phyloP scores from a whole-genome alignment of 352 stramenopile genomes.

The Phytophthora litchii region DNA sequence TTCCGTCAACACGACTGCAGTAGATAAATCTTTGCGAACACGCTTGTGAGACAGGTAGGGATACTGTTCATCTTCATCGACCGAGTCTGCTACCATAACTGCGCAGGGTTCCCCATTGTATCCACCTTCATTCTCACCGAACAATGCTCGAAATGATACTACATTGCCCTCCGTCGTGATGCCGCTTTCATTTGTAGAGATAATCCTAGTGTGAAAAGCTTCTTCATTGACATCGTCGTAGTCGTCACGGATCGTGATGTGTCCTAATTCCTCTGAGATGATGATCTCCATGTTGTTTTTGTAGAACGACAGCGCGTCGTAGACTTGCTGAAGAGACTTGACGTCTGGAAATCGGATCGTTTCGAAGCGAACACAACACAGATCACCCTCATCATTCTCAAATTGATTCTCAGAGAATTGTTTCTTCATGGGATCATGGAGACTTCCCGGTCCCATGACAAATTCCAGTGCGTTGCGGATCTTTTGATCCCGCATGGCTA shows the following conservation, averaged over 20 bases:
- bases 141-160: slow-evolving; percentile 30
- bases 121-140: slow-evolving; percentile 17
- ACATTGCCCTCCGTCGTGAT: slow-evolving; percentile 39
- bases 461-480: slow-evolving; percentile 32
- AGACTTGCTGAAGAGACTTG: slow-evolving; percentile 40
- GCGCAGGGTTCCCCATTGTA: slow-evolving; percentile 20
- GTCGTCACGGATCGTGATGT: slow-evolving; percentile 44
- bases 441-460: slow-evolving; percentile 11
- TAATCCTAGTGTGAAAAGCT: slow-evolving; percentile 31
- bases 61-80: slow-evolving; percentile 38
- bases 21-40: slow-evolving; percentile 35
- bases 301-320: slow-evolving; percentile 41
- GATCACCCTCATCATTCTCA: slow-evolving; percentile 30
- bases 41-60: slow-evolving; percentile 25
- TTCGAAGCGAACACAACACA: slow-evolving; percentile 40
- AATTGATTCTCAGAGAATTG: slow-evolving; percentile 33
- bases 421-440: slow-evolving; percentile 16
- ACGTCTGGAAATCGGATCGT: slow-evolving; percentile 38
- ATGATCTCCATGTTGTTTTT: slow-evolving; percentile 52
- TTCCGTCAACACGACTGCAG: slow-evolving; percentile 30
- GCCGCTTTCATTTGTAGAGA: slow-evolving; percentile 26
- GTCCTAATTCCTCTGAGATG: slow-evolving; percentile 42
- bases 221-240: slow-evolving; percentile 31
- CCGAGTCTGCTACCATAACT: slow-evolving; percentile 27
- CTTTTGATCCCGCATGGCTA: slow-evolving; percentile 23